Percentiles rank a stretch among this genome's conserved stretches.
Evolutionary conservation across 2,329 filamentous ascomycete genomes (phyloP).

Genomic region (Didymella sp.): DNA sequence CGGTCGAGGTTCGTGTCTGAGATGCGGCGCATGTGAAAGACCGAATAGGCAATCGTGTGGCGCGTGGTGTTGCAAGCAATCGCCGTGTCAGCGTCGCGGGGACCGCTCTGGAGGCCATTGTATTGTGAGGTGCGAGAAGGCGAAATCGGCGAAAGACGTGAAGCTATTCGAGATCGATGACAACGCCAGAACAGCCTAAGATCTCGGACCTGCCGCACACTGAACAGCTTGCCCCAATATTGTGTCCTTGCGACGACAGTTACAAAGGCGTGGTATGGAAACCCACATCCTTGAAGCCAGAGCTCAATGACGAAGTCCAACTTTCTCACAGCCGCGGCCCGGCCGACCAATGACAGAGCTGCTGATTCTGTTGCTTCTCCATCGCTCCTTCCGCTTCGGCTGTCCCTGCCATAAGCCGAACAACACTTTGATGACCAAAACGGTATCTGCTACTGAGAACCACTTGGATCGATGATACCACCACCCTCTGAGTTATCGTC

Average conservation of each 20-base stretch:
- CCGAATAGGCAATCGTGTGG: conserved; percentile 27
- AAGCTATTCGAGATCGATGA: conserved; percentile 10
- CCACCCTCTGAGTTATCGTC: neutral
- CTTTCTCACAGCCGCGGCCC: conserved; percentile 13
- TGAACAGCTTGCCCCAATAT: conserved; percentile 3
- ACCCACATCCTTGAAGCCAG: conserved; percentile 27
- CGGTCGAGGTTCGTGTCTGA: conserved; percentile 24
- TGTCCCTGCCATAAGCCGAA: conserved; percentile 5
- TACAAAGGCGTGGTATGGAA: conserved; percentile 20
- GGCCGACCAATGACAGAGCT: conserved; percentile 9
- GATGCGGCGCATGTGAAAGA: conserved; percentile 29
- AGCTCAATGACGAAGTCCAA: conserved; percentile 17
- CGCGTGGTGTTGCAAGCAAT: conserved; percentile 31
- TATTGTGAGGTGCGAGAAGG: conserved; percentile 18
- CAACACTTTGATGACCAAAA: neutral
- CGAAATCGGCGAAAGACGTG: conserved; percentile 17
- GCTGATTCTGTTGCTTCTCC: conserved; percentile 12
- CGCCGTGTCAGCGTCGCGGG: conserved; percentile 39
- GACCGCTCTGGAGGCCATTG: conserved; percentile 45
- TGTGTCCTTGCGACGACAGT: conserved; percentile 8
- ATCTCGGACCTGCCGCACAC: conserved; percentile 9
- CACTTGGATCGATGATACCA: neutral
- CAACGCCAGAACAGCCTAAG: conserved; percentile 4
- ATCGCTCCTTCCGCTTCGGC: neutral
- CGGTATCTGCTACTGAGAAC: neutral